Evolutionary conservation across 495 filamentous ascomycete genomes (phyloP).

Genomic region (Aspergillus campestris): DNA sequence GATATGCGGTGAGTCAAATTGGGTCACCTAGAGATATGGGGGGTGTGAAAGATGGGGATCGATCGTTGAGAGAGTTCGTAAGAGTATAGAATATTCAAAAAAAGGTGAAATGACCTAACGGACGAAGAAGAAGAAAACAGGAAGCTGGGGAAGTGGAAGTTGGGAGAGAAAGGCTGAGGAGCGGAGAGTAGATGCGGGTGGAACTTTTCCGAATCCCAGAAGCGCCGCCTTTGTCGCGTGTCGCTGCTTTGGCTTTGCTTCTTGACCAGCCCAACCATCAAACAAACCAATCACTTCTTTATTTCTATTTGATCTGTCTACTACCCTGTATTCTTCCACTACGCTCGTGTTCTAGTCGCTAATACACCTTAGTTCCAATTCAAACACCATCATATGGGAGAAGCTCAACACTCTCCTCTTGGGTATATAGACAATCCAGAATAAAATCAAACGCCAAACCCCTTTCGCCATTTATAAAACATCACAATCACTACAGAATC

Average conservation of each 20-base stretch:
- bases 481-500: too few species aligned
- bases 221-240: conserved; percentile 18
- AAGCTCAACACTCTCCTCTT: too few species aligned
- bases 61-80: neutral
- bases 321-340: too few species aligned
- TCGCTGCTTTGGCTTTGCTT: conserved; percentile 3
- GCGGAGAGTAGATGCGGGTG: conserved; percentile 26
- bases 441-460: too few species aligned
- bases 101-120: too few species aligned
- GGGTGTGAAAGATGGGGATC: neutral
- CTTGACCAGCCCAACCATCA: conserved; percentile 2
- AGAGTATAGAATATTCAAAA: neutral
- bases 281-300: neutral
- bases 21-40: too few species aligned
- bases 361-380: too few species aligned
- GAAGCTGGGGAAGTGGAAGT: conserved; percentile 9
- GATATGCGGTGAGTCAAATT: neutral
- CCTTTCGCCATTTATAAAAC: too few species aligned
- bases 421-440: too few species aligned
- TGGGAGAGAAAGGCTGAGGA: conserved; percentile 7
- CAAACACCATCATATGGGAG: too few species aligned
- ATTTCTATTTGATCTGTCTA: neutral
- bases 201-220: conserved; percentile 30
- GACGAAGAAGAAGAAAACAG: conserved; percentile 3
- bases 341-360: too few species aligned